Evolutionary conservation across 345 rosid genomes (phyloP).

Genomic region (Dipteronia sinensis): DNA sequence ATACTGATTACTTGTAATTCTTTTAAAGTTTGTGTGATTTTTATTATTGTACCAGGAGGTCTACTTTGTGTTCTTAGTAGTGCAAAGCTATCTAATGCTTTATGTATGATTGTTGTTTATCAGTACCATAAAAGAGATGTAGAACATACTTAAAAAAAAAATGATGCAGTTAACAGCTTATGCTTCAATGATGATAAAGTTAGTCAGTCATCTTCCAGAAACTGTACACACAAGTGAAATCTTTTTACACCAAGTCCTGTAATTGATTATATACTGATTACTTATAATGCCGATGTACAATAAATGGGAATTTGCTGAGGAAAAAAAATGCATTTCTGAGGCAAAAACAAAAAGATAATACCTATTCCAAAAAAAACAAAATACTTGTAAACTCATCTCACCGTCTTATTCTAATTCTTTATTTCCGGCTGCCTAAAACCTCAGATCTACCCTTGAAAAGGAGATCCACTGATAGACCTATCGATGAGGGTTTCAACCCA

Average conservation of each 20-base stretch:
- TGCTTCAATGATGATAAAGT: neutral
- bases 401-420: constrained; percentile 15
- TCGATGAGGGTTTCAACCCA: constrained; percentile 54
- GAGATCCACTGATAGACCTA: constrained; percentile 55
- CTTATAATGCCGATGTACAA: constrained; percentile 25
- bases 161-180: neutral
- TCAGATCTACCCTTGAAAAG: constrained; percentile 62
- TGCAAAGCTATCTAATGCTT: too few relatives aligned
- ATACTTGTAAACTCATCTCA: neutral
- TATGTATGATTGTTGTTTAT: too few relatives aligned
- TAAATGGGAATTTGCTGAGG: constrained; percentile 21
- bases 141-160: too few relatives aligned
- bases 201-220: constrained; percentile 5
- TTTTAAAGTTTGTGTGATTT: too few relatives aligned
- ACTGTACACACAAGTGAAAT: constrained; percentile 30
- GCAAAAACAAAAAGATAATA: constrained; percentile 4
- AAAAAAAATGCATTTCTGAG: constrained; percentile 13
- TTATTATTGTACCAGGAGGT: too few relatives aligned
- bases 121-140: too few relatives aligned
- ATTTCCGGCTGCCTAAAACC: constrained; percentile 50
- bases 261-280: constrained; percentile 15
- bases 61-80: too few relatives aligned
- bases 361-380: constrained; percentile 4
- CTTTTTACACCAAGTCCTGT: constrained; percentile 12
- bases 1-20: too few relatives aligned